Base-by-base conservation (phyloP, 306 rosid species). In the Astragalus glycyphyllos region DNA sequence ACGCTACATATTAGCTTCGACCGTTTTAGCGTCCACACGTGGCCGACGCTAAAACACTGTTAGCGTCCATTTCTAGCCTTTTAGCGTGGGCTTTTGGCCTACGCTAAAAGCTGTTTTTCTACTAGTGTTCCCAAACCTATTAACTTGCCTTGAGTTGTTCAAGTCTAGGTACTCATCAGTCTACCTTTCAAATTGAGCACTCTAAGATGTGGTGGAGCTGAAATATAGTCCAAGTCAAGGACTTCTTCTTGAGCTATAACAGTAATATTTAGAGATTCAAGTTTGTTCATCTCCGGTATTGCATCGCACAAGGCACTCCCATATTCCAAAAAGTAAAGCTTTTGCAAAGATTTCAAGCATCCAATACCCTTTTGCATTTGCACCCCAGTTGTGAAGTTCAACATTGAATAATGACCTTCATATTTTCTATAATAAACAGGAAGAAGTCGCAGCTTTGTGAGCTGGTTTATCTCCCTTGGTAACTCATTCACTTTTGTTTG, bases 401-500 rank as follows among this genome's bases (percentile, higher is more conserved):
- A 11, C 54, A 48, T 16, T 7, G 37, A 16, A 23, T 49, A 58
- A 0, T 38, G 49, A 0, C 8, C 57, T 46, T 73, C 57, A 10
- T 38, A 41, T 1, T 64, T 63, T 31, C 74, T 57, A 10, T 57
- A 23, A 15, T 67, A 75, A 37, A 10, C 67, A 1, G 50, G 37
- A 66, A 66, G 74, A 57, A 66, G 74, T 4, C 74, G 12, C 4
- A 75, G 44, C 73, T 75, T 75, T 35, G 45, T 57, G 46, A 76
- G 80, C 8, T 67, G 58, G 35, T 57, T 76, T 67, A 76, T 76
- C 47, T 58, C 69, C 9, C 11, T 68, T 58, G 80, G 80, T 35
- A 76, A 47, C 46, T 2, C 69, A 23, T 14, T 14, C 68, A 76
- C 80, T 0, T 4, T 11, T 0, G 80, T 67, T 57, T 76, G 61